Evolutionary conservation across 176 grass and related monocot genomes (phyloP).

Genomic region (Carex pumila): DNA sequence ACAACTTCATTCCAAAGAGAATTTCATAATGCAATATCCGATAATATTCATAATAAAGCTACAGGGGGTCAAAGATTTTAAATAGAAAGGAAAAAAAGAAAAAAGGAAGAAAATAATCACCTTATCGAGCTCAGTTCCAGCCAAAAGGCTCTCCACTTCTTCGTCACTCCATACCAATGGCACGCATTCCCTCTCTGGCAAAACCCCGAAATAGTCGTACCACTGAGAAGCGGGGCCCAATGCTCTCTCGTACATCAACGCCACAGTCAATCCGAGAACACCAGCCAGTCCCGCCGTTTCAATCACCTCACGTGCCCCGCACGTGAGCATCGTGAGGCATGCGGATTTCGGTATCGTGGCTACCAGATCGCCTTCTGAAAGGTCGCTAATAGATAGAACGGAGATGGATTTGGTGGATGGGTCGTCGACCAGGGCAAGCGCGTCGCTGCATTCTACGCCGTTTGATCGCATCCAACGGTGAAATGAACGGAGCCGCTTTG

Average conservation of each 20-base stretch:
- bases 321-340: conserved; percentile 67
- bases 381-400: conserved; percentile 40
- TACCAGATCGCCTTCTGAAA: conserved; percentile 60
- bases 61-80: neutral
- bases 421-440: conserved; percentile 43
- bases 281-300: conserved; percentile 50
- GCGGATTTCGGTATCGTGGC: conserved; percentile 66
- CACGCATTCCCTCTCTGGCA: conserved; percentile 66
- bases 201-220: conserved; percentile 59
- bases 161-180: conserved; percentile 66
- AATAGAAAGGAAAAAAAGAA: neutral
- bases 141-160: conserved; percentile 52
- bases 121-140: conserved; percentile 83
- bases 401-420: conserved; percentile 22
- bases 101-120: conserved; percentile 21
- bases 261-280: conserved; percentile 48
- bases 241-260: conserved; percentile 76
- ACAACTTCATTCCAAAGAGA: neutral
- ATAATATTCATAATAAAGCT: neutral
- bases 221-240: conserved; percentile 44
- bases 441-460: conserved; percentile 78
- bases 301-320: conserved; percentile 37
- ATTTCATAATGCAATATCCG: neutral
- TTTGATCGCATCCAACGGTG: conserved; percentile 70
- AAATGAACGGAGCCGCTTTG: conserved; percentile 60